Conservation (phyloP, 1,139 yeast species). For the Magnusiomyces suaveolens region DNA sequence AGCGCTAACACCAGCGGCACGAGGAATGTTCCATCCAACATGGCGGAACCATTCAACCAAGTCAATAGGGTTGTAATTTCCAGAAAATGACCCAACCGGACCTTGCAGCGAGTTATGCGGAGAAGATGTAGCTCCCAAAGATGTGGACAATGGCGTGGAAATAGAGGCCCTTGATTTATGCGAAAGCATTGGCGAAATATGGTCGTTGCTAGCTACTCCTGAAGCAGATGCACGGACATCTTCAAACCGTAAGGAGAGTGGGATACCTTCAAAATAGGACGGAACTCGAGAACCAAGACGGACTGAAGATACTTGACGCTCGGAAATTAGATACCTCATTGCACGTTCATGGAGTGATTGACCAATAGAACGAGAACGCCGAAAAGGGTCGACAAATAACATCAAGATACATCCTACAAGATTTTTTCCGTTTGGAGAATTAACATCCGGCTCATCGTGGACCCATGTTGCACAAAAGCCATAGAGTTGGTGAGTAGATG, state of each 20-base stretch:
- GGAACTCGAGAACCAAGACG: slow-evolving; percentile 49
- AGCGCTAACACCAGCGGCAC: not conserved
- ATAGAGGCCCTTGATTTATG: not conserved
- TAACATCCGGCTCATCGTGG: slow-evolving; percentile 25
- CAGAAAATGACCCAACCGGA: not conserved
- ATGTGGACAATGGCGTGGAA: not conserved
- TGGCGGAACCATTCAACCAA: slow-evolving; percentile 25
- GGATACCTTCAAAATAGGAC: slow-evolving; percentile 38
- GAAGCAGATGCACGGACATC: not conserved
- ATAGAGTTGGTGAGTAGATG: slow-evolving; percentile 47
- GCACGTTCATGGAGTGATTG: slow-evolving; percentile 49
- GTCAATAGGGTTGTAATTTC: slow-evolving; percentile 4
- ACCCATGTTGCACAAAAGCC: slow-evolving; percentile 56
- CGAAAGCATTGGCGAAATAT: not conserved
- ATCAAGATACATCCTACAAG: slow-evolving; percentile 40
- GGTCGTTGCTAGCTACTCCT: not conserved
- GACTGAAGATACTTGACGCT: slow-evolving; percentile 37
- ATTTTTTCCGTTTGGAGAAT: not conserved
- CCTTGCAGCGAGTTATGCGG: not conserved
- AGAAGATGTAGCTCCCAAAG: not conserved
- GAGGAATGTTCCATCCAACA: slow-evolving; percentile 25
- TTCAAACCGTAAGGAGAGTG: slow-evolving; percentile 11
- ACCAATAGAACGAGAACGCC: slow-evolving; percentile 51
- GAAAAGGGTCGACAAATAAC: slow-evolving; percentile 47
- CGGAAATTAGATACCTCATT: slow-evolving; percentile 42